A percentile compares a stretch with the other conserved stretches of the same genome.
These are phyloP conservation scores for Teunomyces cretensis DNA, from an alignment of 805 yeast species.

Conservation along the genomic window DNA sequence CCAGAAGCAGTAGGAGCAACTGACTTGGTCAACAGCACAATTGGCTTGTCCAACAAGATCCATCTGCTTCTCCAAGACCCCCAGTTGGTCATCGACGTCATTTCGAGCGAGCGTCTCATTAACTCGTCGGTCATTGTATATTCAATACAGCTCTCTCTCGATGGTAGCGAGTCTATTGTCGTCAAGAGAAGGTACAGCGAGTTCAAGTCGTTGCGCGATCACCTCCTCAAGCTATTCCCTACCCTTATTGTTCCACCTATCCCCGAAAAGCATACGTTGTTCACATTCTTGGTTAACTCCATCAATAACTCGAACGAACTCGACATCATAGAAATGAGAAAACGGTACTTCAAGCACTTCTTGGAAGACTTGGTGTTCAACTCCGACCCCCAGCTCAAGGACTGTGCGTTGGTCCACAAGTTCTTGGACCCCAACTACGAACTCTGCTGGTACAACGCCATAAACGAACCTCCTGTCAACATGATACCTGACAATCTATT, in stretches of 20 bases:
- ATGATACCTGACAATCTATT: conserved; percentile 48
- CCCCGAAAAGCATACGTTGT: conserved; percentile 48
- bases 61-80: conserved; percentile 28
- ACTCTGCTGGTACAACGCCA: conserved; percentile 50
- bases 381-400: conserved; percentile 26
- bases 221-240: conserved; percentile 37
- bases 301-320: conserved; percentile 36
- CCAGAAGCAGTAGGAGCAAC: background rate
- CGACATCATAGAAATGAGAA: conserved; percentile 47
- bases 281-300: conserved; percentile 41
- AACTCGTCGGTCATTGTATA: conserved; percentile 40
- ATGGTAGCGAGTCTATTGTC: conserved; percentile 19
- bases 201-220: conserved; percentile 43
- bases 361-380: conserved; percentile 38
- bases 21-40: conserved; percentile 28
- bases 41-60: conserved; percentile 31
- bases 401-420: conserved; percentile 41
- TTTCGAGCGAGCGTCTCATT: conserved; percentile 34
- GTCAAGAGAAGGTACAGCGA: conserved; percentile 45
- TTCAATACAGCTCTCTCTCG: conserved; percentile 28
- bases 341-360: conserved; percentile 45
- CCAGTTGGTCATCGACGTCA: conserved; percentile 27
- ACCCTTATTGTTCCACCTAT: conserved; percentile 43
- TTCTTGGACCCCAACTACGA: conserved; percentile 54
- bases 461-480: conserved; percentile 46